phyloP scores from a whole-genome alignment of 2,329 filamentous ascomycete species.

The Cladosporium sp. region DNA sequence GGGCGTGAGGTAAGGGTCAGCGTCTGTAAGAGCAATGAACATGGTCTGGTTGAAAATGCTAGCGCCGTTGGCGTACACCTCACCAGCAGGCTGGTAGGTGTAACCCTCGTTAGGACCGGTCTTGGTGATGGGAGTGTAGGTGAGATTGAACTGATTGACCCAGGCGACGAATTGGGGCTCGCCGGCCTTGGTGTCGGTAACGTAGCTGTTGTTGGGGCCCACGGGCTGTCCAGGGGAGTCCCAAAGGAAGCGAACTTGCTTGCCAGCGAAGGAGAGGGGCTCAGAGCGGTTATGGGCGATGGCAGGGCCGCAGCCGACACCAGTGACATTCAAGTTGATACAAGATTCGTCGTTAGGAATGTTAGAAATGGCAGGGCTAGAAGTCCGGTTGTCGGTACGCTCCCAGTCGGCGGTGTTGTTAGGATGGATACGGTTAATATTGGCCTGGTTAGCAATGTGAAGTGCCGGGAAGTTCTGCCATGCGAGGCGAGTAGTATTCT shows the following conservation, averaged over 20 bases:
- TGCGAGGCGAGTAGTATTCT: slow-evolving; percentile 66
- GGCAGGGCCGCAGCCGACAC: slow-evolving; percentile 57
- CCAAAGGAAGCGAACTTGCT: slow-evolving; percentile 67
- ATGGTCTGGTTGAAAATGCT: slow-evolving; percentile 69
- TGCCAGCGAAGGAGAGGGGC: slow-evolving; percentile 71
- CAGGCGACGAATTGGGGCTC: slow-evolving; percentile 66
- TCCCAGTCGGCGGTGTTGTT: slow-evolving; percentile 60
- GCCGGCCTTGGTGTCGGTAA: slow-evolving; percentile 58
- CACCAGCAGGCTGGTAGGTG: slow-evolving; percentile 68
- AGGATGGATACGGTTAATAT: slow-evolving; percentile 63
- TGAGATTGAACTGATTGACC: slow-evolving; percentile 65
- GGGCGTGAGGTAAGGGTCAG: slow-evolving; percentile 63
- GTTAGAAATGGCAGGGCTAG: slow-evolving; percentile 50
- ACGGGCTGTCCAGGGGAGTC: slow-evolving; percentile 63
- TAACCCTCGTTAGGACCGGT: slow-evolving; percentile 60
- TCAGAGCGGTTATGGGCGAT: slow-evolving; percentile 66
- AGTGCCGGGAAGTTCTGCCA: slow-evolving; percentile 83
- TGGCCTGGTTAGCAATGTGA: slow-evolving; percentile 70
- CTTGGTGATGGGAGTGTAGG: slow-evolving; percentile 55
- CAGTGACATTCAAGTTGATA: slow-evolving; percentile 51
- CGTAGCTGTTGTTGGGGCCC: slow-evolving; percentile 78
- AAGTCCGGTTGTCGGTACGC: slow-evolving; percentile 57
- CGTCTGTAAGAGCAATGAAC: slow-evolving; percentile 72
- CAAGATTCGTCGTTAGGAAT: slow-evolving; percentile 50
- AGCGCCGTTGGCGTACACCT: slow-evolving; percentile 64